phyloP scores from a whole-genome alignment of 345 rosid species.

The Diplotaxis tenuifolia region DNA sequence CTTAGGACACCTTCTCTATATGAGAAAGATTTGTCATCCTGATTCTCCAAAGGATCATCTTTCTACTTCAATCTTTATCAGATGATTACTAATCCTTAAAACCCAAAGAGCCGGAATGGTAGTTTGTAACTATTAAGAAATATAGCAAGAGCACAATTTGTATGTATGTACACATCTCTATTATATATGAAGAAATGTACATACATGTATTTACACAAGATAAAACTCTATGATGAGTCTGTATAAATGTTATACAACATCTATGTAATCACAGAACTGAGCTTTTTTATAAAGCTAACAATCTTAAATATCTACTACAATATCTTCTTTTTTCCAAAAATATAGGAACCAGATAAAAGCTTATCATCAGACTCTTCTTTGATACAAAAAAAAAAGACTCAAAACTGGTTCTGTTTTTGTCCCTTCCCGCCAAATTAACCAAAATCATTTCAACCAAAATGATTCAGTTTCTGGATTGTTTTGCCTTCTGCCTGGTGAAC shows the following conservation, averaged over 20 bases:
- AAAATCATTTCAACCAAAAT: not conserved
- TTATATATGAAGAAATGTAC: constrained; percentile 29
- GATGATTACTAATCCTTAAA: not conserved
- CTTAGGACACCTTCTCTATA: constrained; percentile 54
- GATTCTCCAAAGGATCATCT: constrained; percentile 30
- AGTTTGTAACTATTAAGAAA: not conserved
- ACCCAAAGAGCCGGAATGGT: not conserved
- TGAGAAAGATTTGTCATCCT: constrained; percentile 45
- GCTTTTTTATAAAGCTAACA: constrained; percentile 24
- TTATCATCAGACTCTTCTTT: constrained; percentile 22
- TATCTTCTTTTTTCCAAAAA: constrained; percentile 1
- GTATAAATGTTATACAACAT: constrained; percentile 28
- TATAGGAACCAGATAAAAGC: constrained; percentile 23
- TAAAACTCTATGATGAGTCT: constrained; percentile 5
- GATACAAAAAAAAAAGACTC: constrained; percentile 7
- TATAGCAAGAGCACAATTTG: not conserved
- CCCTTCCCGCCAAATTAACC: not conserved
- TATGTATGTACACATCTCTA: constrained; percentile 18
- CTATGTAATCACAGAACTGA: constrained; percentile 21
- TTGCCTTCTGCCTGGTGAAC: constrained; percentile 43
- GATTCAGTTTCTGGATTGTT: constrained; percentile 26
- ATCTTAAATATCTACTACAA: constrained; percentile 25
- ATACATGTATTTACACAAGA: constrained; percentile 14
- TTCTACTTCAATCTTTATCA: not conserved
- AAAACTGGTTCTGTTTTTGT: not conserved